Evolutionary conservation across 2,329 filamentous ascomycete genomes (phyloP), one percentile per base, ranked within the genome.

Genomic region (Botrytis squamosa): DNA sequence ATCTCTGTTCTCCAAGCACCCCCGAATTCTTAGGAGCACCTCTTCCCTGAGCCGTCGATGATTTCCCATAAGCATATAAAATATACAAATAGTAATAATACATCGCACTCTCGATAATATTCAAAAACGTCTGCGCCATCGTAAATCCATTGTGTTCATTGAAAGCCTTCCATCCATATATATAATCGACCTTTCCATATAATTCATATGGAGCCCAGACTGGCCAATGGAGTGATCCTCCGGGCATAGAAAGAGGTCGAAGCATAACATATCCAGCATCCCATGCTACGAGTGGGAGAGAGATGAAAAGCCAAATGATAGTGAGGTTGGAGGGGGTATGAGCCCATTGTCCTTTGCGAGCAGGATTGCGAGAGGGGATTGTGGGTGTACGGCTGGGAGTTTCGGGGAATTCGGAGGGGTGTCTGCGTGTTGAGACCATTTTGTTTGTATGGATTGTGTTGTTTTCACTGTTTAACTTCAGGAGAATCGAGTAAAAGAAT

Each of bases 231-330:
- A 89, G 82, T 22, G 81, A 83, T 7, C 90, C 90, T 44, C 90
- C 90, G 0, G 89, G 88, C 89, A 93, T 92, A 71, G 86, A 89
- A 80, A 90, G 85, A 22, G 91, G 91, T 65, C 91, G 89, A 55
- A 91, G 82, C 67, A 92, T 81, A 85, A 83, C 3, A 85, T 85
- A 79, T 92, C 91, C 91, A 90, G 92, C 10, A 78, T 93, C 91
- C 91, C 91, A 92, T 12, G 88, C 78, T n/a, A 92, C 90, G 20
- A 92, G 83, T 0, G 90, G 90, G 2, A 91, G 82, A n/a, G 89
- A 90, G 74, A 91, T 77, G 25, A 85, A 78, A 20, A 92, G 85
- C 90, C 90, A 92, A 62, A 88, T 78, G 29, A 90, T 84, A 22
- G 88, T 85, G 20, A 89, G 80, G 70, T 86, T 86, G 20, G 88